Conservation (phyloP, 768 basidiomycete genomes). For the Daedalea quercina region DNA sequence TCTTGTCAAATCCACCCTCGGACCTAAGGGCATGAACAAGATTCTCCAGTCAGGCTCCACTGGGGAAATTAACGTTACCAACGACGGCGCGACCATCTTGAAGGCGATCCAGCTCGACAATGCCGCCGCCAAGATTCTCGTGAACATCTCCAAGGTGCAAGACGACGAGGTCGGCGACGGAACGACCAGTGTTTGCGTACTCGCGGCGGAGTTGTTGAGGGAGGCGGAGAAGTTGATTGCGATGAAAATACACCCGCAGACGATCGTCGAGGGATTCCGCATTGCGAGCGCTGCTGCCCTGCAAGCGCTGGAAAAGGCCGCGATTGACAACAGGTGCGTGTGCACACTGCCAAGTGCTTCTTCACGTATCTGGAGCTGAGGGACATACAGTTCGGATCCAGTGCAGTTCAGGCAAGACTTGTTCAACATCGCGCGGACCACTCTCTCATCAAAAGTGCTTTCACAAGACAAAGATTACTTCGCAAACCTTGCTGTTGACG, state of each 20-base stretch:
- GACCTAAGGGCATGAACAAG: slow-evolving; percentile 99
- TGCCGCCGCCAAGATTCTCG: slow-evolving; percentile 97
- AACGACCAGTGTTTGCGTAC: slow-evolving; percentile 85
- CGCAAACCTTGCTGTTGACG: slow-evolving; percentile 95
- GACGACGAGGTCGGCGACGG: slow-evolving; percentile 99
- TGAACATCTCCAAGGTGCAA: slow-evolving; percentile 99
- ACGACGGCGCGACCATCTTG: slow-evolving; percentile 97
- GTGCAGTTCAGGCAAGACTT: slow-evolving; percentile 80
- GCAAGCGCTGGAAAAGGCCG: slow-evolving; percentile 74
- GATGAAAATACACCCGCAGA: slow-evolving; percentile 95
- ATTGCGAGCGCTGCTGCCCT: slow-evolving; percentile 85
- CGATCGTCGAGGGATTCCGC: slow-evolving; percentile 94
- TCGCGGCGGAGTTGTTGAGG: slow-evolving; percentile 85
- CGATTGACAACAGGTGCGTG: slow-evolving; percentile 77
- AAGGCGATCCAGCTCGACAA: slow-evolving; percentile 98
- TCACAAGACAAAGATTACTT: slow-evolving; percentile 98
- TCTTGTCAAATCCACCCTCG: slow-evolving; percentile 96
- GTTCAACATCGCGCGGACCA: slow-evolving; percentile 95
- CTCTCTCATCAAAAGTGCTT: slow-evolving; percentile 91
- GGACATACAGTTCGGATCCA: slow-evolving; percentile 52
- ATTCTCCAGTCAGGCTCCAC: slow-evolving; percentile 89
- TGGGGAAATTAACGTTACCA: slow-evolving; percentile 94
- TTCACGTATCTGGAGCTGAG: not conserved
- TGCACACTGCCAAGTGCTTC: not conserved
- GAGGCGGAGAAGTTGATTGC: slow-evolving; percentile 94